These are phyloP conservation scores for Pseudogymnoascus sp. DNA, from an alignment of 2,329 filamentous ascomycete genomes.

Conservation along the genomic window DNA sequence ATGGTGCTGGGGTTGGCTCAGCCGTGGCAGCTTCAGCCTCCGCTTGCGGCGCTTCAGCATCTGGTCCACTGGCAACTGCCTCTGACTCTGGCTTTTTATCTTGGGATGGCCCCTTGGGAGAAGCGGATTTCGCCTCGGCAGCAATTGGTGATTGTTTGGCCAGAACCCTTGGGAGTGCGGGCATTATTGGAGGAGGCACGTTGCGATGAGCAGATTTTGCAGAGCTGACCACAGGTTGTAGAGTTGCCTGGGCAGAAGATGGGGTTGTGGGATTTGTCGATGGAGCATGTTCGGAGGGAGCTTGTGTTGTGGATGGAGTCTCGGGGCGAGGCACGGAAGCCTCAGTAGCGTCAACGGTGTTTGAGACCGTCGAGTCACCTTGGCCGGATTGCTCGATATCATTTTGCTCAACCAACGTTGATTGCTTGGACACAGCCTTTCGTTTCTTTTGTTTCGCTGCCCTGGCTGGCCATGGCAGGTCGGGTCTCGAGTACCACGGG, in stretches of 20 bases:
- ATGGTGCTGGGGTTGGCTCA: slow-evolving; percentile 28
- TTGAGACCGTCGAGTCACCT: neutral
- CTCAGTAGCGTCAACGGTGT: slow-evolving; percentile 26
- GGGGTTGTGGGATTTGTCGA: slow-evolving; percentile 46
- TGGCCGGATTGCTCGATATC: neutral
- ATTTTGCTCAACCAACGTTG: neutral
- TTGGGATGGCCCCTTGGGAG: neutral
- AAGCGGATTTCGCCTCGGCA: slow-evolving; percentile 24
- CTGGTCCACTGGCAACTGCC: neutral
- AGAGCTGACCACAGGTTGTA: slow-evolving; percentile 10
- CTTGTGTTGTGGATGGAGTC: slow-evolving; percentile 36
- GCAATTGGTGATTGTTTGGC: slow-evolving; percentile 27
- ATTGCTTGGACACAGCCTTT: neutral
- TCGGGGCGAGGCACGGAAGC: slow-evolving; percentile 37
- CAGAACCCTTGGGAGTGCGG: slow-evolving; percentile 26
- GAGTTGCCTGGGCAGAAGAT: slow-evolving; percentile 35
- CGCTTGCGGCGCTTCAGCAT: neutral
- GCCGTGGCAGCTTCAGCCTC: slow-evolving; percentile 15
- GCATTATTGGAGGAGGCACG: slow-evolving; percentile 19
- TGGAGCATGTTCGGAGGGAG: slow-evolving; percentile 29
- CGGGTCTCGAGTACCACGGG: slow-evolving; percentile 49
- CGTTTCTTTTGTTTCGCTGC: slow-evolving; percentile 33
- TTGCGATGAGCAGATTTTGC: slow-evolving; percentile 16
- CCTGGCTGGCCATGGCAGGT: slow-evolving; percentile 42
- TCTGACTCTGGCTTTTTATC: neutral